Evolutionary conservation across 208 protist species (phyloP).

Genomic region (Leishmania tropica): DNA sequence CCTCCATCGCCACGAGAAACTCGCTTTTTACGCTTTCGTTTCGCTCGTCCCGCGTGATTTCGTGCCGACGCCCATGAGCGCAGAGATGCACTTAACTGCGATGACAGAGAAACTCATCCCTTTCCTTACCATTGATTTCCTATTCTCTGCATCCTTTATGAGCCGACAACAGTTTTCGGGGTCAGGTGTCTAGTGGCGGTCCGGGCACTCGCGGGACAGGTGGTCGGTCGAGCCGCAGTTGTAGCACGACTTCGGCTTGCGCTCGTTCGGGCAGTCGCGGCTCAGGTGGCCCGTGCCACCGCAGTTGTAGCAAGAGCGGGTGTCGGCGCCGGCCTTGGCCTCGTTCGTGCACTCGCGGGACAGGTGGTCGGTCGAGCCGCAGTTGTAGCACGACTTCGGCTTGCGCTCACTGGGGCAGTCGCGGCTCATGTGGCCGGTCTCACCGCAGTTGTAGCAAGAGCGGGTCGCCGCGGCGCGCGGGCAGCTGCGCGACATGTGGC

Average conservation of each 20-base stretch:
- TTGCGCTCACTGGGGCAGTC: conserved; percentile 65
- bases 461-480: conserved; percentile 41
- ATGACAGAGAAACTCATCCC: background rate
- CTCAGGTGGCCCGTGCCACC: conserved; percentile 66
- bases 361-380: conserved; percentile 75
- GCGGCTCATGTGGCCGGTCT: conserved; percentile 64
- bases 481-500: conserved; percentile 67
- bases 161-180: background rate
- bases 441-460: conserved; percentile 62
- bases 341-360: conserved; percentile 64
- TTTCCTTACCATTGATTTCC: background rate
- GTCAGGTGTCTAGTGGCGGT: conserved; percentile 28
- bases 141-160: background rate
- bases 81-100: background rate
- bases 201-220: conserved; percentile 71
- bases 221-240: conserved; percentile 83
- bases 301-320: conserved; percentile 78
- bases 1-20: background rate
- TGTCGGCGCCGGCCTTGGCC: conserved; percentile 45
- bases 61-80: background rate
- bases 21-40: background rate
- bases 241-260: conserved; percentile 62
- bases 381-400: conserved; percentile 70
- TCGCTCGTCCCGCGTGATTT: background rate
- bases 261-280: conserved; percentile 68